Evolutionary conservation across 345 rosid species (phyloP), one percentile per base, ranked within the genome.

Genomic region (Populus euphratica): DNA sequence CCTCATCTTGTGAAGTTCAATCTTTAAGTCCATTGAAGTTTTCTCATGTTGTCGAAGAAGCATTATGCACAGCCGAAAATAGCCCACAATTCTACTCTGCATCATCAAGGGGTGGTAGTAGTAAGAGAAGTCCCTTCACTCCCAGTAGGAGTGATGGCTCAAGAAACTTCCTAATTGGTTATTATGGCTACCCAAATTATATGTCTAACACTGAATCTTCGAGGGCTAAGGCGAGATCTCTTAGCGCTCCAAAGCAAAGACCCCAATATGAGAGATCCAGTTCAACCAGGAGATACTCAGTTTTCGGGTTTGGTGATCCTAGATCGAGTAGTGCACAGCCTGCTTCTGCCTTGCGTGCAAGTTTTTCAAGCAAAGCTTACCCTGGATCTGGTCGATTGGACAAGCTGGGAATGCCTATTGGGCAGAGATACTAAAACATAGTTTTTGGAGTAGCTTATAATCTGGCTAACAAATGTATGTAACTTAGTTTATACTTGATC

Each of bases 311-410:
- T 18, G 85, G 88, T 21, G 79, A 91, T 56, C 73, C 86, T 70
- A 82, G 91, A 80, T 85, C 93, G 16, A 79, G 69, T 56, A 72
- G 73, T 27, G 74, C 85, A n/a, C n/a, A n/a, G n/a, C n/a, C n/a
- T 70, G 86, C 83, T 39, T 84, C 91, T 64, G 83, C 85, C 17
- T 54, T 89, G 83, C 91, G 88, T 27, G 80, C 91, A 12, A 92
- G 75, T 77, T 92, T 89, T 44, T 72, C 88, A 17, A 89, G 79
- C 81, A 96, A 89, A 78, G 98, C 93, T 11, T 96, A 96, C 74
- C 98, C 97, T 0, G 99, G 99, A 43, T 96, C 97, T 0, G 99
- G 99, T 69, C 93, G 93, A 47, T 81, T 96, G 86, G 97, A 96
- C 89, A 88, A 85, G 75, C 88, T 91, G 0, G 99, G 98, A 50